Percentiles rank a stretch among this genome's conserved stretches.
Evolutionary conservation across 2,329 filamentous ascomycete species (phyloP).

Genomic region (Pseudocercospora ulei): DNA sequence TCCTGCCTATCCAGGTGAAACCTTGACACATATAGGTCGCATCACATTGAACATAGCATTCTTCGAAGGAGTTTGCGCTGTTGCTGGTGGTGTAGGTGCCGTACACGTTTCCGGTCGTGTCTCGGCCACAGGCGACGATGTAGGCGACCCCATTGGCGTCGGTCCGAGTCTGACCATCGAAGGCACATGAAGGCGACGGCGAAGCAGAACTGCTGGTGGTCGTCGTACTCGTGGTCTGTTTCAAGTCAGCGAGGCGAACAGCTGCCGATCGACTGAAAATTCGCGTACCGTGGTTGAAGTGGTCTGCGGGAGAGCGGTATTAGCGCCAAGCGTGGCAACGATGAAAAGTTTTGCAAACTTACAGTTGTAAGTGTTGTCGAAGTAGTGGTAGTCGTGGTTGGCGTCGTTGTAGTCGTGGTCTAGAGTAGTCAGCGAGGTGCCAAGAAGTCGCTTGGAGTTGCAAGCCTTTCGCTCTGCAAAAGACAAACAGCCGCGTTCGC

Average conservation of each 20-base stretch:
- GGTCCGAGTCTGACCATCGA: neutral
- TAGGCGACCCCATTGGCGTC: neutral
- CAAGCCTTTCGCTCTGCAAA: too few species aligned
- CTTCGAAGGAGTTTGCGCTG: slow-evolving; percentile 1
- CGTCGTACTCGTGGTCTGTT: neutral
- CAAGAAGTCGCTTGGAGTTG: too few species aligned
- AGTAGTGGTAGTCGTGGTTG: neutral
- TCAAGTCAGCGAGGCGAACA: neutral
- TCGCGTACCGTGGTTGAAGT: too few species aligned
- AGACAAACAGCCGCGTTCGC: too few species aligned
- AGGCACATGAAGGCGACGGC: neutral
- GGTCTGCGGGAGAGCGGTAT: too few species aligned
- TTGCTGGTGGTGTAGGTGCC: neutral
- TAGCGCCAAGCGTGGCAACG: too few species aligned
- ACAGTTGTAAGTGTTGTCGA: neutral
- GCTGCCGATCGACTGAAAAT: too few species aligned
- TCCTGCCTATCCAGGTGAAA: neutral
- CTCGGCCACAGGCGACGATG: neutral
- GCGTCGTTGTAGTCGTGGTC: slow-evolving; percentile 1
- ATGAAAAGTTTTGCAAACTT: too few species aligned
- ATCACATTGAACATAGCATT: slow-evolving; percentile 5
- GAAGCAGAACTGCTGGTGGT: neutral
- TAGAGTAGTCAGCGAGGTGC: neutral
- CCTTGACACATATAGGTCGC: neutral
- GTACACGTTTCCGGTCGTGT: neutral